Evolutionary conservation across 345 rosid species (phyloP).

Genomic region (Rubroshorea leprosula): DNA sequence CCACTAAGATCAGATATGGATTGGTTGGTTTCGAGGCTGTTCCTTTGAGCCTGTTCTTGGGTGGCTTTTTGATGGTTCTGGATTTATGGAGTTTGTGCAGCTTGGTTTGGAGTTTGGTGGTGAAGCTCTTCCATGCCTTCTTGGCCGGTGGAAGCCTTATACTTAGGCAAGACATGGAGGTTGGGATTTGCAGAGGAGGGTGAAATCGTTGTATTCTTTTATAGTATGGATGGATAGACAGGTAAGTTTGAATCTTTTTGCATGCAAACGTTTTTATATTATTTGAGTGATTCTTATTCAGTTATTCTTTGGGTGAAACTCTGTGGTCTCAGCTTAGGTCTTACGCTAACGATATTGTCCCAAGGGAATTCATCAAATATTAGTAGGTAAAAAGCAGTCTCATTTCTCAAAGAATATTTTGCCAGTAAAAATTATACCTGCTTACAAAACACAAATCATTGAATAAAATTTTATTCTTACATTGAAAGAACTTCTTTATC

Average conservation of each 20-base stretch:
- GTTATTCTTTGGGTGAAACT: slow-evolving; percentile 3
- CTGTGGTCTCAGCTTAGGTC: slow-evolving; percentile 28
- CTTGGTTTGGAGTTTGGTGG: slow-evolving; percentile 43
- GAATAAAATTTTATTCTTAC: too few relatives aligned
- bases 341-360: slow-evolving; percentile 24
- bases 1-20: slow-evolving; percentile 6
- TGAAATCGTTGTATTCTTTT: not conserved
- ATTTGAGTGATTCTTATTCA: slow-evolving; percentile 24
- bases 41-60: not conserved
- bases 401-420: too few relatives aligned
- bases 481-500: too few relatives aligned
- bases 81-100: slow-evolving; percentile 39
- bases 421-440: too few relatives aligned
- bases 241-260: not conserved
- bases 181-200: not conserved
- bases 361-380: not conserved
- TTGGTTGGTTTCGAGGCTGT: not conserved
- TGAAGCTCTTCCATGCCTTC: slow-evolving; percentile 68
- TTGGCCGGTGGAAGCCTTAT: slow-evolving; percentile 49
- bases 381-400: too few relatives aligned
- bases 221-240: slow-evolving; percentile 4
- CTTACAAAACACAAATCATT: too few relatives aligned
- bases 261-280: too few relatives aligned
- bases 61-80: slow-evolving; percentile 30
- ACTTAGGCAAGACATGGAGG: slow-evolving; percentile 49